Evolutionary conservation across 1,284 basidiomycete species (phyloP), one percentile per base, ranked within the genome.

Genomic region (Takashimella koratensis): DNA sequence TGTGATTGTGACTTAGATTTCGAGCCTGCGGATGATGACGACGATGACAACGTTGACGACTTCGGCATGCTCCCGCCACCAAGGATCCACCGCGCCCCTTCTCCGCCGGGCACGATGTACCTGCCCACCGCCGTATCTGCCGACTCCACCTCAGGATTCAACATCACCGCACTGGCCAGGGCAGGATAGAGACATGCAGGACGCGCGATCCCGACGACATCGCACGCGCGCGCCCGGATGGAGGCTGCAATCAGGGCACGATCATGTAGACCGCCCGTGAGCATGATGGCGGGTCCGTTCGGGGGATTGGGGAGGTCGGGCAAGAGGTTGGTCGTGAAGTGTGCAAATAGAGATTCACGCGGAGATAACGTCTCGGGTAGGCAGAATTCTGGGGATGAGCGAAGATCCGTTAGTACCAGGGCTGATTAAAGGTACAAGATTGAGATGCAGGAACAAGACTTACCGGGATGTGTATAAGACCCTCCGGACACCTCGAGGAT

Each of bases 401-500:
- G 42, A n/a, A 10, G 42, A 43, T 10, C 10, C 30, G 30, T 39
- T n/a, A 39, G 30, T n/a, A 39, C n/a, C n/a, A n/a, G n/a, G n/a
- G n/a, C n/a, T n/a, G n/a, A n/a, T n/a, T n/a, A n/a, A n/a, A n/a
- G n/a, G n/a, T n/a, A 26, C 26, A 46, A n/a, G n/a, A 16, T 41
- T n/a, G 20, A 26, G 21, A 25, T 22, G 20, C 51, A n/a, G n/a
- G 19, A 11, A 46, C 12, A n/a, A 23, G 8, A 49, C 58, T 43
- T 27, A 64, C 66, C 58, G 23, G 72, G 71, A 26, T 62, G 66
- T 23, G 61, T 52, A 47, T 76, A 76, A 16, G 54, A 73, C 3
- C 75, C 75, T 0, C 75, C 75, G 0, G 68, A 71, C 11, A 76
- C 59, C 46, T 76, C 75, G 8, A 76, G 60, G 4, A 76, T 65